Evolutionary conservation across 805 yeast genomes (phyloP).

Genomic region (Wickerhamiella occidentalis): DNA sequence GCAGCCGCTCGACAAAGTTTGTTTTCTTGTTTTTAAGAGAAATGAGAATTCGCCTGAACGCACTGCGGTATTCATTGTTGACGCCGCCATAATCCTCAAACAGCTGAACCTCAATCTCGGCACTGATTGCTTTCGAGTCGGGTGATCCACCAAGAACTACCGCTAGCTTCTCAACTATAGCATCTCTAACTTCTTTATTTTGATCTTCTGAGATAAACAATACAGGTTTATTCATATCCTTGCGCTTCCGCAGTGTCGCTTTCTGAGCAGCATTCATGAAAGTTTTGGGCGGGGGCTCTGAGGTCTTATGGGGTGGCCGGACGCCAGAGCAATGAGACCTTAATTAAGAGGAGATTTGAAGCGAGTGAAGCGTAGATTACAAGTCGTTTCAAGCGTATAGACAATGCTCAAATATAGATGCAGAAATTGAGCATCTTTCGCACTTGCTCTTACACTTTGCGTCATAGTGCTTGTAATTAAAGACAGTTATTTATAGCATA

Average conservation of each 20-base stretch:
- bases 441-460: too few relatives aligned
- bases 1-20: constrained; percentile 19
- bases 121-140: constrained; percentile 14
- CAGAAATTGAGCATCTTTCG: too few relatives aligned
- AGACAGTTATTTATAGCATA: too few relatives aligned
- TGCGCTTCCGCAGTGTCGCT: constrained; percentile 8
- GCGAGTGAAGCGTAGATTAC: too few relatives aligned
- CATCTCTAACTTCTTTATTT: constrained; percentile 6
- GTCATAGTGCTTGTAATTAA: too few relatives aligned
- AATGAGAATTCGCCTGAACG: constrained; percentile 24
- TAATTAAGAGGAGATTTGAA: too few relatives aligned
- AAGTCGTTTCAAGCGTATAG: too few relatives aligned
- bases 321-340: too few relatives aligned
- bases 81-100: constrained; percentile 17
- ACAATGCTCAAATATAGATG: too few relatives aligned
- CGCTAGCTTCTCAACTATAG: background rate
- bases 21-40: constrained; percentile 23
- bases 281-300: background rate
- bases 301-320: too few relatives aligned
- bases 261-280: constrained; percentile 5
- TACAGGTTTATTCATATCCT: background rate
- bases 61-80: constrained; percentile 21
- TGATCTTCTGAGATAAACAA: background rate
- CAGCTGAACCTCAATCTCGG: constrained; percentile 22
- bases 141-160: background rate